Conservation (phyloP, 2,329 filamentous ascomycete genomes). For the Rosellinia necatrix region DNA sequence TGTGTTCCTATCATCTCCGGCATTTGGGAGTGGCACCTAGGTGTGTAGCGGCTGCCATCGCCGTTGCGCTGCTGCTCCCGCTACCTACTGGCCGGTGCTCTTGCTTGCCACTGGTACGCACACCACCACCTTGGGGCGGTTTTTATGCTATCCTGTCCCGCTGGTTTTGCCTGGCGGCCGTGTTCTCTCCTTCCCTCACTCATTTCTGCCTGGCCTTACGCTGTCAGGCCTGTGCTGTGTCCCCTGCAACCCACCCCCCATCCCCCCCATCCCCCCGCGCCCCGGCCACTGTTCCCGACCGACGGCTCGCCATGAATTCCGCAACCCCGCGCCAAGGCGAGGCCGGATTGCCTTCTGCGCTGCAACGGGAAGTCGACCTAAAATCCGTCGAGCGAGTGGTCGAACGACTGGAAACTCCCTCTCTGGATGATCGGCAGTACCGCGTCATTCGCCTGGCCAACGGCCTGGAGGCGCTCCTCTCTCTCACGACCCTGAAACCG, state of each 20-base stretch:
- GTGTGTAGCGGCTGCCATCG: neutral
- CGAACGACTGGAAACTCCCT: constrained; percentile 41
- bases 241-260: no score
- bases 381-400: constrained; percentile 43
- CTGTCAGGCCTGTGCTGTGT: constrained; percentile 13
- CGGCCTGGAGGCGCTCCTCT: constrained; percentile 86
- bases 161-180: constrained; percentile 5
- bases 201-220: constrained; percentile 10
- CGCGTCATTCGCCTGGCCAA: constrained; percentile 85
- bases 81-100: no score
- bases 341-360: constrained; percentile 34
- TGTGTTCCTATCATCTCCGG: neutral
- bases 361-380: constrained; percentile 37
- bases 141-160: constrained; percentile 20
- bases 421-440: constrained; percentile 79
- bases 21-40: neutral
- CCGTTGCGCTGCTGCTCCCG: neutral
- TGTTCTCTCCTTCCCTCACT: constrained; percentile 8
- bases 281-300: constrained; percentile 11
- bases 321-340: constrained; percentile 32
- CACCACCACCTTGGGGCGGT: constrained; percentile 19
- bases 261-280: no score
- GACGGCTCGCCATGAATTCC: constrained; percentile 32
- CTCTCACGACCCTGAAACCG: constrained; percentile 91
- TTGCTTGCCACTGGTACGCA: constrained; percentile 2